Conservation (phyloP, 2,329 filamentous ascomycete species). For the Colletotrichum eremochloae region DNA sequence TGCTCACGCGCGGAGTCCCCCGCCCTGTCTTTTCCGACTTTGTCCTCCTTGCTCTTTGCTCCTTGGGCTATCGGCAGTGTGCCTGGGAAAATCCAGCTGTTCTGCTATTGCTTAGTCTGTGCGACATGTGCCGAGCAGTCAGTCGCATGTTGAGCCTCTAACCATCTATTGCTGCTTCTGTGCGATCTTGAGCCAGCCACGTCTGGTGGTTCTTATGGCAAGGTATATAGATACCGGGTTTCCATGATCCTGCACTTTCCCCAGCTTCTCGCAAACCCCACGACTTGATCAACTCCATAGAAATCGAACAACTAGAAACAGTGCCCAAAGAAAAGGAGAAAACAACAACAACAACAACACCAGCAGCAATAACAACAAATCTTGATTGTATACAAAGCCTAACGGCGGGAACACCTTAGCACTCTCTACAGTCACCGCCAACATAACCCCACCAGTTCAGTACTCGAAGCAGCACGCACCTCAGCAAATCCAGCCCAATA, state of each 20-base stretch:
- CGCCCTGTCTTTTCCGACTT: conserved; percentile 44
- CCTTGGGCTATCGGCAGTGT: conserved; percentile 32
- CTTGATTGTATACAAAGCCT: not conserved
- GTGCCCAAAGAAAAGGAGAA: not conserved
- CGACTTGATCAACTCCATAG: conserved; percentile 19
- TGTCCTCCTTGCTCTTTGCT: conserved; percentile 43
- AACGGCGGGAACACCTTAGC: not conserved
- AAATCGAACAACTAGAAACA: not conserved
- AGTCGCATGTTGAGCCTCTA: conserved; percentile 42
- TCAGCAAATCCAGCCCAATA: not conserved
- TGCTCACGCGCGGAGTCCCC: conserved; percentile 46
- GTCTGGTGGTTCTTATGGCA: conserved; percentile 44
- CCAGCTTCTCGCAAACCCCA: conserved; percentile 36
- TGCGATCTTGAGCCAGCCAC: conserved; percentile 50
- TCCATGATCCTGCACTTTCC: conserved; percentile 49
- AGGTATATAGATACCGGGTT: conserved; percentile 55
- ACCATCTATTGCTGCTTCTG: conserved; percentile 46
- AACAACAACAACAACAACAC: not conserved
- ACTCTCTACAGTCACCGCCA: not conserved
- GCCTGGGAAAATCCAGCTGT: conserved; percentile 20
- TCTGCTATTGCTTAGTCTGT: conserved; percentile 40
- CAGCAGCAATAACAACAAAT: not conserved
- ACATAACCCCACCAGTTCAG: not conserved
- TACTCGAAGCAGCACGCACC: not conserved
- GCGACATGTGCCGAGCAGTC: conserved; percentile 34